Percentiles rank a stretch among this genome's conserved stretches.
These are phyloP conservation scores for Blastocystis sp. DNA, from an alignment of 352 stramenopile genomes.

Conservation along the genomic window DNA sequence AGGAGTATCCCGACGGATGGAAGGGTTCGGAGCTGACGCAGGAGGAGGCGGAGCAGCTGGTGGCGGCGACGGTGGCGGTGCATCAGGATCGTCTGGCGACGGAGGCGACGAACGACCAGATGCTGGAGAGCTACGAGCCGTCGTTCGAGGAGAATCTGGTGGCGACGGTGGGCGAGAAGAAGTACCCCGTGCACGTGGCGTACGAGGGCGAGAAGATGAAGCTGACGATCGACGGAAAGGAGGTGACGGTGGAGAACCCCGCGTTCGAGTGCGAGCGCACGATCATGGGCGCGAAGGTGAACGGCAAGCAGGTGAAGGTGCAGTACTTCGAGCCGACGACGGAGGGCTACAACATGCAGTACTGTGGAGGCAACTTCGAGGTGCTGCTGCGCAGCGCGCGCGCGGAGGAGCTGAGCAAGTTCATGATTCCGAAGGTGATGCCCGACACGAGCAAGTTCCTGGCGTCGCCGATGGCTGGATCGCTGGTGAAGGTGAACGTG, in stretches of 20 bases:
- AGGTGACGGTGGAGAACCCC: slow-evolving; percentile 17
- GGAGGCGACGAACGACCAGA: slow-evolving; percentile 29
- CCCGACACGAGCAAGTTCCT: slow-evolving; percentile 21
- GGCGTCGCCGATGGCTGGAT: slow-evolving; percentile 21
- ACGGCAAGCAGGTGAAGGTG: slow-evolving; percentile 57
- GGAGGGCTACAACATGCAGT: slow-evolving; percentile 71
- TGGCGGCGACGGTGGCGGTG: slow-evolving; percentile 59
- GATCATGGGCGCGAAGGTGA: slow-evolving; percentile 13
- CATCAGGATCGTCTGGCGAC: slow-evolving; percentile 41
- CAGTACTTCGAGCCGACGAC: slow-evolving; percentile 67
- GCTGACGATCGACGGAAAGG: background rate
- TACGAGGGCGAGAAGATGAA: background rate
- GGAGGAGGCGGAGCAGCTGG: slow-evolving; percentile 56
- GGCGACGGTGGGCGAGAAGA: background rate
- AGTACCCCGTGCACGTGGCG: background rate
- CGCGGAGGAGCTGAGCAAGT: slow-evolving; percentile 69
- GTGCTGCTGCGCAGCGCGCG: slow-evolving; percentile 74
- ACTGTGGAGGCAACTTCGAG: slow-evolving; percentile 74
- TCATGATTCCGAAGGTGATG: slow-evolving; percentile 21
- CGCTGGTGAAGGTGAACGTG: slow-evolving; percentile 32
- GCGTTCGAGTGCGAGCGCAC: background rate
- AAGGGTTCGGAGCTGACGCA: slow-evolving; percentile 60
- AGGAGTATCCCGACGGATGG: slow-evolving; percentile 87
- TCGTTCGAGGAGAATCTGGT: background rate
- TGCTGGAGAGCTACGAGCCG: background rate